Evolutionary conservation across 2,329 filamentous ascomycete genomes (phyloP), one percentile per base, ranked within the genome.

Genomic region (Magnaporthiopsis rhizophila): DNA sequence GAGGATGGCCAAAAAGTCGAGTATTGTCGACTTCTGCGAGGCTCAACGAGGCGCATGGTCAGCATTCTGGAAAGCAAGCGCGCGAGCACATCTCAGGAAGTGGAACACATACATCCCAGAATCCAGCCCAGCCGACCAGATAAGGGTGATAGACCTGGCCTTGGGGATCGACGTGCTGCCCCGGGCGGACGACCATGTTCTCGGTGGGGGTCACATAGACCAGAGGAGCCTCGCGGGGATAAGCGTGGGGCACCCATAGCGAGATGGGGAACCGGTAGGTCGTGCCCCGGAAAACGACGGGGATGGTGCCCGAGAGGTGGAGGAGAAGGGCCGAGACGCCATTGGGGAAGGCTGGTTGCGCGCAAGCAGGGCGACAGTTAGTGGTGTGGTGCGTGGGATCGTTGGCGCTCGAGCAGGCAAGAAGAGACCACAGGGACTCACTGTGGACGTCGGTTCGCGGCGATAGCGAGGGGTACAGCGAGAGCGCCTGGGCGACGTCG

Each of bases 71-170:
- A 1, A 26, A 18, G 5, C 8, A 36, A 8, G 24, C 11, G 24
- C 11, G 45, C 18, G 21, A 53, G 45, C 21, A 9, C 18, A 21
- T 8, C 45, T 3, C 2, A 13, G 36, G 11, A 18, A 26, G 8
- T 13, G 59, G n/a, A 32, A 62, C 34, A 61, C 86, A 79, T 76
- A 96, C 91, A 85, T 97, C 91, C 90, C 91, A 95, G 70, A 90
- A 94, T 69, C 91, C 87, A 38, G 83, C 80, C 95, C 95, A 99
- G 67, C 92, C 88, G 38, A 92, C 91, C 60, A 99, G 80, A 74
- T 98, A 99, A 53, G 95, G 95, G 74, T 99, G 95, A 74, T 98
- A 99, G 68, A 98, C 86, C 74, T 91, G 89, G 32, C 95, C 95
- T 72, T 98, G 94, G 6, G 91, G 88, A 72, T 95, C 92, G 66